Percentiles rank a stretch among this genome's conserved stretches.
Conservation (phyloP, 352 stramenopile genomes). For the Phytopythium aichiense region DNA sequence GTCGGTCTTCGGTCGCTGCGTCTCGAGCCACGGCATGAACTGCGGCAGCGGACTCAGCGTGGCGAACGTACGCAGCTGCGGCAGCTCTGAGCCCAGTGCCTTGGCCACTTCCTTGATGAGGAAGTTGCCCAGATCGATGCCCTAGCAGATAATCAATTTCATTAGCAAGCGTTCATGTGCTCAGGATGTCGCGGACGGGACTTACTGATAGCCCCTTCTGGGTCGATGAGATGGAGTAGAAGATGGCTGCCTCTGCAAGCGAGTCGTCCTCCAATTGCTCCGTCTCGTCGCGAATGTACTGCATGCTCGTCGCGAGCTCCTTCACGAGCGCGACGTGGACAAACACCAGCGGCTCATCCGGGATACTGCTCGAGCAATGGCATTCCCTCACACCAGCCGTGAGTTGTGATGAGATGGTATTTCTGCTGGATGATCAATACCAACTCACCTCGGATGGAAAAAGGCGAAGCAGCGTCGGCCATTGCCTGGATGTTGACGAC, state of each 20-base stretch:
- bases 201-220: slow-evolving; percentile 84
- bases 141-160: slow-evolving; percentile 29
- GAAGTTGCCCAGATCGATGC: slow-evolving; percentile 94
- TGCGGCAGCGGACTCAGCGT: slow-evolving; percentile 93
- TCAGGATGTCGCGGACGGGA: neutral
- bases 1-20: slow-evolving; percentile 47
- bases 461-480: slow-evolving; percentile 92
- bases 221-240: slow-evolving; percentile 96
- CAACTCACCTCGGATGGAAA: slow-evolving; percentile 87
- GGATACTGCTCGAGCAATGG: slow-evolving; percentile 32
- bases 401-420: neutral
- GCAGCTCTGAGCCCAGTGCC: slow-evolving; percentile 59
- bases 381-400: too few relatives aligned
- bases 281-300: slow-evolving; percentile 82
- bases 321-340: slow-evolving; percentile 92
- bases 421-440: neutral
- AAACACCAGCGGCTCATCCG: slow-evolving; percentile 92
- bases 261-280: slow-evolving; percentile 56
- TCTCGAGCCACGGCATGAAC: slow-evolving; percentile 91
- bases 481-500: slow-evolving; percentile 21
- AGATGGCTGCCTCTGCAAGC: slow-evolving; percentile 82
- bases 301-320: slow-evolving; percentile 89
- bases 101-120: slow-evolving; percentile 95
- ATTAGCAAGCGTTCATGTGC: neutral
- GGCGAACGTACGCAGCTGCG: slow-evolving; percentile 85